A percentile compares a stretch with the other conserved stretches of the same genome.
Conservation (phyloP, 2,329 filamentous ascomycete genomes). For the Penicillium capsulatum region DNA sequence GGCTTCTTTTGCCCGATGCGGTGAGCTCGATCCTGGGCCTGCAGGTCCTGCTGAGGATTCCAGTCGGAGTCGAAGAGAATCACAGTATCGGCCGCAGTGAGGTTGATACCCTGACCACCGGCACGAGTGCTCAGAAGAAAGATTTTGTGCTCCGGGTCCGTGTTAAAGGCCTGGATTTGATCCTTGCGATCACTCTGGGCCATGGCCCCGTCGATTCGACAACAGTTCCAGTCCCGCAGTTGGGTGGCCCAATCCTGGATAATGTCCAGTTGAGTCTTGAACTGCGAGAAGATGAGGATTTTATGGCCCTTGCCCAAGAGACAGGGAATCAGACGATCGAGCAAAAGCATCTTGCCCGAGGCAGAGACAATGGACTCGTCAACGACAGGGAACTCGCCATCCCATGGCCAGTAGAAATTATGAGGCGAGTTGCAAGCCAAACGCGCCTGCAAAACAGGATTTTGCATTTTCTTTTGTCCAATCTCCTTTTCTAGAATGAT, state of each 20-base stretch:
- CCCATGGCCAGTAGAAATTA: constrained; percentile 94
- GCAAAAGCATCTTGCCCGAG: constrained; percentile 91
- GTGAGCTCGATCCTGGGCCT: constrained; percentile 92
- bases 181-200: constrained; percentile 65
- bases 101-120: constrained; percentile 91
- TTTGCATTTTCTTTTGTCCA: constrained; percentile 85
- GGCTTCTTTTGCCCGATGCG: constrained; percentile 89
- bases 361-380: constrained; percentile 81
- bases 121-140: constrained; percentile 89
- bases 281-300: constrained; percentile 93
- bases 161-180: constrained; percentile 72
- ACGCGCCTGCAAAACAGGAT: constrained; percentile 85
- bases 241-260: constrained; percentile 77
- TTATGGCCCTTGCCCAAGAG: constrained; percentile 77
- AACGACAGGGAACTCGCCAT: constrained; percentile 52
- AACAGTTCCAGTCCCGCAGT: constrained; percentile 75
- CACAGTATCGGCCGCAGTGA: constrained; percentile 86
- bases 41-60: constrained; percentile 95
- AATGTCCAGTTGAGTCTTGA: constrained; percentile 89
- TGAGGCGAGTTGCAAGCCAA: constrained; percentile 91
- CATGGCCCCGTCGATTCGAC: constrained; percentile 87
- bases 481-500: constrained; percentile 66
- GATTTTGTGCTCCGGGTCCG: constrained; percentile 60
- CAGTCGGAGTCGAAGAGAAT: constrained; percentile 87
- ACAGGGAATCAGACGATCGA: constrained; percentile 76